Base-by-base conservation (phyloP, 164 flowering plant genomes). In the Tetracentron sinense region DNA sequence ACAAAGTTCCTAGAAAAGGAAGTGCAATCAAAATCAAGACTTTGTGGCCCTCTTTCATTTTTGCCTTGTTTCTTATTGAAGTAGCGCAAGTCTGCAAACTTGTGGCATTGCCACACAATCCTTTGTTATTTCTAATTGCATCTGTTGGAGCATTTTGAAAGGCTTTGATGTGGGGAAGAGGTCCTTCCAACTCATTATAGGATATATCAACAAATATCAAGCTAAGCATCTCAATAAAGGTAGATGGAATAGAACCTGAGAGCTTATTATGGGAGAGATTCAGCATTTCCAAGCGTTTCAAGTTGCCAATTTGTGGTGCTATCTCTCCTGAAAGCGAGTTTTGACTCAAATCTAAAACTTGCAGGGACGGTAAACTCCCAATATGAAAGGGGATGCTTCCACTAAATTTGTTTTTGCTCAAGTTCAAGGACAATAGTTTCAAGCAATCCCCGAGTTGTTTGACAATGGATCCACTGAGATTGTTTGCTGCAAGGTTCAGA, bases 131-230 rank as follows among this genome's bases (percentile, higher is more conserved):
- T 20, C 42, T 17, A 12, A 33, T 12, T n/a, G 42, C 25, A 7
- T 56, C 44, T 28, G 8, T n/a, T 10, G 60, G 22, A 30, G 60
- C 60, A 4, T 19, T 16, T 19, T 8, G n/a, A 22, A 56, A 56
- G 42, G 46, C 60, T 33, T 56, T 56, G 44, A 16, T 31, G 60
- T 56, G 7, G 0, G 46, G 60, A 17, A 56, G n/a, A 12, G 44
- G 60, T 30, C 60, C 60, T 8, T 56, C 60, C 44, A 56, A 20
- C 44, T 31, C 23, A 56, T 56, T 49, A 20, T 14, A 49, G 22
- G 53, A 49, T n/a, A 12, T 20, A 23, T n/a, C 53, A 20, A 49
- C n/a, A 3, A 16, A 0, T 19, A 1, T 56, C 44, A 56, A 7
- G 60, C 26, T 19, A 6, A 16, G 25, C 44, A 31, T 30, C 16